phyloP scores from a whole-genome alignment of 768 basidiomycete genomes.

The Leccinum variicolor region DNA sequence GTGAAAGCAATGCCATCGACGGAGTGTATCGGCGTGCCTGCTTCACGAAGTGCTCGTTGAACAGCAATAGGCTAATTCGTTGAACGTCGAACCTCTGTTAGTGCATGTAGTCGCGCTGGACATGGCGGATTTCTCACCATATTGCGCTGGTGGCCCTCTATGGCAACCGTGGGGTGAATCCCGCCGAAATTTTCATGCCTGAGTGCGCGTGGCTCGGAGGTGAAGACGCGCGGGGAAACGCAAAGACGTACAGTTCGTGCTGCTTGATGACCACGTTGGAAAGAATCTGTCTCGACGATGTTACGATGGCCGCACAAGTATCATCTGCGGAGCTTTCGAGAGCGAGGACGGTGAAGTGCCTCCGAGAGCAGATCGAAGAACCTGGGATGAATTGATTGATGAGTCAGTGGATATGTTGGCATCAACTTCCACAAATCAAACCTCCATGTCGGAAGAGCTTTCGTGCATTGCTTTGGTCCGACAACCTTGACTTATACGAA shows the following conservation, averaged over 20 bases:
- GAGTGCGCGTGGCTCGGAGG: background rate
- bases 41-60: conserved; percentile 60
- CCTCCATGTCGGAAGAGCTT: background rate
- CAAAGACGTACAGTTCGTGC: conserved; percentile 48
- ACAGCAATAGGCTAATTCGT: conserved; percentile 67
- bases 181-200: conserved; percentile 47
- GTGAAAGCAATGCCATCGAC: conserved; percentile 91
- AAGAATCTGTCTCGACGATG: conserved; percentile 62
- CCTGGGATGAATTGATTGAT: background rate
- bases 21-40: conserved; percentile 53
- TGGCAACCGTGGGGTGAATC: conserved; percentile 76
- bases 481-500: background rate
- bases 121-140: conserved; percentile 45
- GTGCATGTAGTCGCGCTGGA: background rate
- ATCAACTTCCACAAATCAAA: background rate
- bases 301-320: conserved; percentile 86
- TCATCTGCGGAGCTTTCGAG: conserved; percentile 93
- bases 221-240: background rate
- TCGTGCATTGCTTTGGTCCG: background rate
- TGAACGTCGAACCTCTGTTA: background rate
- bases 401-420: background rate
- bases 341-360: conserved; percentile 61
- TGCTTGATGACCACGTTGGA: conserved; percentile 90
- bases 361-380: background rate
- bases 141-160: conserved; percentile 73